Evolutionary conservation across 2,329 filamentous ascomycete species (phyloP).

Genomic region (Emydomyces testavorans): DNA sequence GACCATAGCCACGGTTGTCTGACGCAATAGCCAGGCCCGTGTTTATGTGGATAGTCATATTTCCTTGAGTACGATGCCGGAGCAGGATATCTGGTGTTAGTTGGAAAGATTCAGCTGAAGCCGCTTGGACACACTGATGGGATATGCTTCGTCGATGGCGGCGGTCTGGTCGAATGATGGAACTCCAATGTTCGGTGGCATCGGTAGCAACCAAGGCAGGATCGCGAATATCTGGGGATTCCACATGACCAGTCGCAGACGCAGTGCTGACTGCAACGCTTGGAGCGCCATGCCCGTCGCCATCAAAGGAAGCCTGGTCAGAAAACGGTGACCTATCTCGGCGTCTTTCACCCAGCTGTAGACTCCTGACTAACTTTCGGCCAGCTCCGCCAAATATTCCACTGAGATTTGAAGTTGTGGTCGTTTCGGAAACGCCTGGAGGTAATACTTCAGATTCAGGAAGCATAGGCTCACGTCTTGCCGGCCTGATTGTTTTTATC

Average conservation of each 20-base stretch:
- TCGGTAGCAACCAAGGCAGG: constrained; percentile 1
- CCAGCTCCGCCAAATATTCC: constrained; percentile 33
- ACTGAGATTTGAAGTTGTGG: constrained; percentile 27
- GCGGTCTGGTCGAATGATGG: constrained; percentile 1
- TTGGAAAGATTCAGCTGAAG: constrained; percentile 27
- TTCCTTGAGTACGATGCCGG: constrained; percentile 24
- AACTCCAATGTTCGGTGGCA: constrained; percentile 6
- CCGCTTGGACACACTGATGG: constrained; percentile 23
- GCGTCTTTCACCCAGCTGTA: constrained; percentile 30
- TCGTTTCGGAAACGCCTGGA: constrained; percentile 22
- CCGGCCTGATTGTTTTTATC: constrained; percentile 34
- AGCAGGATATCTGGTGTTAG: constrained; percentile 28
- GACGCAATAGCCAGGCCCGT: not conserved
- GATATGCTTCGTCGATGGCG: constrained; percentile 29
- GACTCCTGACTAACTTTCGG: constrained; percentile 27
- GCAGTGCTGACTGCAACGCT: constrained; percentile 36
- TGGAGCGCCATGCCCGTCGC: constrained; percentile 31
- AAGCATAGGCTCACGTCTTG: constrained; percentile 20
- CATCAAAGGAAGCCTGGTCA: constrained; percentile 28
- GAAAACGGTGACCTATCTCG: constrained; percentile 26
- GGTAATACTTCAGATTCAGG: constrained; percentile 21
- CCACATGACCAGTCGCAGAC: constrained; percentile 35
- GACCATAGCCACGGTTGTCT: constrained; percentile 12
- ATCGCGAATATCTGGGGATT: constrained; percentile 26
- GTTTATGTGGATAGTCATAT: not conserved